Percentiles rank a stretch among this genome's conserved stretches.
Evolutionary conservation across 2,329 filamentous ascomycete species (phyloP).

Genomic region (Colletotrichum tanaceti): DNA sequence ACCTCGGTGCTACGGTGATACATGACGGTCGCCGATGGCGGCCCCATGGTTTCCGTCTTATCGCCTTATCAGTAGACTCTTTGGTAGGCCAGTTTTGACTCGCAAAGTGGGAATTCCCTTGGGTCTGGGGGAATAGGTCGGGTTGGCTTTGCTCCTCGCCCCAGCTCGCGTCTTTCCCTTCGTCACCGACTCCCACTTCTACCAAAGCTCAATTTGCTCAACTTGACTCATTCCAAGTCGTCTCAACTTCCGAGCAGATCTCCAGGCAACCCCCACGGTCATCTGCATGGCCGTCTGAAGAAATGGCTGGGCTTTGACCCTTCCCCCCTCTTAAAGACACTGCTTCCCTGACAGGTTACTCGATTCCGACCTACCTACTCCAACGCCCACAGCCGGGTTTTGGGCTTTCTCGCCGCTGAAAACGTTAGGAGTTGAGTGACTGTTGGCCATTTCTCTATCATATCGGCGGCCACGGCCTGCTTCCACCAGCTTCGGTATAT

Average conservation of each 20-base stretch:
- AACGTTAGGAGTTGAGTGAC: neutral
- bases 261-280: neutral
- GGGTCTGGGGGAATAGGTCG: conserved; percentile 18
- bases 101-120: conserved; percentile 32
- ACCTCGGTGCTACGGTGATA: conserved; percentile 39
- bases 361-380: neutral
- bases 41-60: conserved; percentile 23
- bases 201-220: neutral
- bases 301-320: conserved; percentile 37
- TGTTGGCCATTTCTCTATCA: neutral
- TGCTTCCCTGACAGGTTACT: conserved; percentile 13
- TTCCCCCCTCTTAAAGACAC: conserved; percentile 21
- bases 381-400: neutral
- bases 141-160: conserved; percentile 1
- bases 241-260: neutral
- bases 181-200: conserved; percentile 19
- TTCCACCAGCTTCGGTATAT: neutral
- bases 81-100: conserved; percentile 38
- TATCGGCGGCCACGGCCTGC: neutral
- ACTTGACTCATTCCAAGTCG: neutral
- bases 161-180: conserved; percentile 11
- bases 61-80: conserved; percentile 35
- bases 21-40: conserved; percentile 36
- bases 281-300: conserved; percentile 33
- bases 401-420: conserved; percentile 3